Evolutionary conservation across 2,329 filamentous ascomycete genomes (phyloP).

Genomic region (Pseudogymnoascus sp.): DNA sequence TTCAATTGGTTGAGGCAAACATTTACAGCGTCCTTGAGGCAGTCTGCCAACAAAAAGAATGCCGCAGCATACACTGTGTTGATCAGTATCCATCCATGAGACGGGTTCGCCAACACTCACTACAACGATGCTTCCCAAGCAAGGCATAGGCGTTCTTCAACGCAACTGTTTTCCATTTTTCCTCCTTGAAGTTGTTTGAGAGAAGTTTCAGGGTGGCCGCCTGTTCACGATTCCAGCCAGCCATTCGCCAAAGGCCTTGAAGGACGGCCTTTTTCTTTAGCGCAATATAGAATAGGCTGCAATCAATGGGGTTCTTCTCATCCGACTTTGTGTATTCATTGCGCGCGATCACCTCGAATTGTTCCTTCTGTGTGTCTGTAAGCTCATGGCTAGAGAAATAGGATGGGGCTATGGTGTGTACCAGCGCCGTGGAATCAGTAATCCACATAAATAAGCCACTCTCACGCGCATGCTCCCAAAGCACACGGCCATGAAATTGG

Average conservation of each 20-base stretch:
- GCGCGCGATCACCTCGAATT: constrained; percentile 85
- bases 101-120: constrained; percentile 37
- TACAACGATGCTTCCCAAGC: constrained; percentile 81
- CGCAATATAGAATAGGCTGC: constrained; percentile 84
- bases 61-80: constrained; percentile 78
- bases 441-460: constrained; percentile 96
- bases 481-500: constrained; percentile 70
- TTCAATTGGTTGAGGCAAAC: constrained; percentile 81
- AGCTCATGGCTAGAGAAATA: background rate
- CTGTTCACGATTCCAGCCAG: constrained; percentile 82
- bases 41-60: constrained; percentile 87
- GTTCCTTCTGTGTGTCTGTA: constrained; percentile 46
- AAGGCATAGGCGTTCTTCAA: constrained; percentile 95
- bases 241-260: constrained; percentile 90
- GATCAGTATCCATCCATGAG: background rate
- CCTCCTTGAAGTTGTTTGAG: constrained; percentile 82
- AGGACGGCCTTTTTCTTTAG: constrained; percentile 85
- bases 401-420: constrained; percentile 38
- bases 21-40: constrained; percentile 75
- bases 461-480: constrained; percentile 79
- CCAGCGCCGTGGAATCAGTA: constrained; percentile 65
- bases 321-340: constrained; percentile 90
- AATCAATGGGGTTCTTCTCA: constrained; percentile 82
- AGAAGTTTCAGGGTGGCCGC: constrained; percentile 69
- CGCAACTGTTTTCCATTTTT: constrained; percentile 80